phyloP scores from a whole-genome alignment of 208 protist species.

The Acanthamoeba royreba region DNA sequence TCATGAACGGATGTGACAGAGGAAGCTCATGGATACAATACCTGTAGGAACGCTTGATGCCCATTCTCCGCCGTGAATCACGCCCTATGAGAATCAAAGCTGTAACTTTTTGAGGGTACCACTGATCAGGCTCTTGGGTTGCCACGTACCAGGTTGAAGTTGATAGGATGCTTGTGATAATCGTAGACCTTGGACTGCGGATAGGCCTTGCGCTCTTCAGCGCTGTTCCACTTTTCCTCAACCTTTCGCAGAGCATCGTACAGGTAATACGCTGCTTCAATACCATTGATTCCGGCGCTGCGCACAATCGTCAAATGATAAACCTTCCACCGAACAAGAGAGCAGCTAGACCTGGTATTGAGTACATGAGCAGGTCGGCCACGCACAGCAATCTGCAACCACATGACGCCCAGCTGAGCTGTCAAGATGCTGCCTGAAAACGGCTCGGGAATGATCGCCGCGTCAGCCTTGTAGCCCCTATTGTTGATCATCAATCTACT shows the following conservation, averaged over 20 bases:
- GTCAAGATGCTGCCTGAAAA: constrained; percentile 61
- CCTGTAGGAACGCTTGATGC: constrained; percentile 59
- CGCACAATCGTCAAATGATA: background rate
- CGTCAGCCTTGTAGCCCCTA: constrained; percentile 62
- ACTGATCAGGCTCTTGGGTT: background rate
- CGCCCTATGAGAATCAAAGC: background rate
- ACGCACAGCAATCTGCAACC: constrained; percentile 57
- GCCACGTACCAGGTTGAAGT: constrained; percentile 60
- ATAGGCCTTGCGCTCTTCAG: constrained; percentile 17
- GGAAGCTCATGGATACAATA: background rate
- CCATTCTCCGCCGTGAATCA: constrained; percentile 69
- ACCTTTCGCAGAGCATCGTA: constrained; percentile 54
- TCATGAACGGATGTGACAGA: background rate
- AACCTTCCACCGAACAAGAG: background rate
- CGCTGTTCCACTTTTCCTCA: constrained; percentile 59
- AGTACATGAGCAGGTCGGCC: constrained; percentile 60
- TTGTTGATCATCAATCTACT: no score
- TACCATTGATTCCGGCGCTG: constrained; percentile 63
- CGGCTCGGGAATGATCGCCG: constrained; percentile 65
- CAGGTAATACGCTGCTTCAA: constrained; percentile 61
- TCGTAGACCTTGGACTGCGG: constrained; percentile 32
- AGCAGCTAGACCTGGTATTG: constrained; percentile 45
- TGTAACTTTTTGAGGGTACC: background rate
- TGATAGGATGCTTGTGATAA: constrained; percentile 58
- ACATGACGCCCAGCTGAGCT: constrained; percentile 64